Base-by-base conservation (phyloP, 2,329 filamentous ascomycete species). In the Ophiostoma sp. region DNA sequence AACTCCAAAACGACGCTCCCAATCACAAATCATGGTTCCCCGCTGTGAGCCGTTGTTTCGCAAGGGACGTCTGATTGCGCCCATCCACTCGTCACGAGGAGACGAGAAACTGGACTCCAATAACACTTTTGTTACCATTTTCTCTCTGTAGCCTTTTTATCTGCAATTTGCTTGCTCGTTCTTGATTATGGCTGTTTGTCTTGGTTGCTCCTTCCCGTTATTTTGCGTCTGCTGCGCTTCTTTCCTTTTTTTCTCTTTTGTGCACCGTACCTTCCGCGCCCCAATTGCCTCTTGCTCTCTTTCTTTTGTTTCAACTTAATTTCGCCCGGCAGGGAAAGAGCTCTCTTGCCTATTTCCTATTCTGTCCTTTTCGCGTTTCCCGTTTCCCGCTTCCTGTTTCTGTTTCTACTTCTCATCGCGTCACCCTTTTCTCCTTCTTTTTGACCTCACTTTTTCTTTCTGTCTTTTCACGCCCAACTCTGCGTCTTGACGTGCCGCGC, bases 341-440 rank as follows among this genome's bases (percentile, higher is more conserved):
- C 71, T 45, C 33, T 69, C 50, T 45, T 55, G 50, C 50, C 50
- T 36, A 5, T n/a, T 61, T 55, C 59, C 59, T 52, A 31, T 39
- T 66, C 57, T 55, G 59, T 72, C 70, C 42, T 52, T 64, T 64
- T 64, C 57, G 57, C 70, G 15, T 70, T 61, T 59, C 57, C 28
- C 28, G 48, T 12, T 42, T 42, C 9, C 9, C 15, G 39, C 15
- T 48, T 48, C 5, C 33, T 3, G 4, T 8, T 36, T 48, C 15
- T 48, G 42, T 9, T 36, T 59, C 55, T 28, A 19, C 28, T 68
- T 36, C 69, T 50, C 69, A 70, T 71, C 50, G 28, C 69, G 50
- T 50, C 69, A n/a, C 15, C 28, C n/a, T 52, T 73, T 66, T 39
- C 25, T 64, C 22, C n/a, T 55, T n/a, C 39, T 42, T 71, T 69